A percentile compares a stretch with the other conserved stretches of the same genome.
Conservation (phyloP, 495 filamentous ascomycete species). For the Rusavskia elegans region DNA sequence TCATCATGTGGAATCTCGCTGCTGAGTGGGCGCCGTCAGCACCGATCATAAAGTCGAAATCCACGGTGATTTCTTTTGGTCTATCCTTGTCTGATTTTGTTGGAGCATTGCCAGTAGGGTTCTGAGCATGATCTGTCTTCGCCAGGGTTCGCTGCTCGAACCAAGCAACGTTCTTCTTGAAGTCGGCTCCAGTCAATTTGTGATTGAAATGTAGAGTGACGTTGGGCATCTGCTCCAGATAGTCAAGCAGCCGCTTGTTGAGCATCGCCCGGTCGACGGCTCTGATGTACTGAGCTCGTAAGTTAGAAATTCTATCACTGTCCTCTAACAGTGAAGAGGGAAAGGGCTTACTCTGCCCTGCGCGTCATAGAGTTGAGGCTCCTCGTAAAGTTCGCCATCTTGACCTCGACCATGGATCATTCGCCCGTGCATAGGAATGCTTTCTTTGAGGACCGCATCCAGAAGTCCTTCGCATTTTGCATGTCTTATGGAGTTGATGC, state of each 20-base stretch:
- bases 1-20: constrained; percentile 85
- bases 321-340: neutral
- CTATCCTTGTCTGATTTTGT: constrained; percentile 15
- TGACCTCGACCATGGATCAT: constrained; percentile 79
- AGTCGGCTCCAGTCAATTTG: constrained; percentile 77
- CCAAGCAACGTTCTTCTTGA: constrained; percentile 65
- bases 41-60: constrained; percentile 89
- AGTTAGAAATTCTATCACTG: neutral
- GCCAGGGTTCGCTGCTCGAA: constrained; percentile 46
- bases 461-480: constrained; percentile 48
- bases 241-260: constrained; percentile 76
- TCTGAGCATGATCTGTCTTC: constrained; percentile 17
- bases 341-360: constrained; percentile 55
- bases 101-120: neutral
- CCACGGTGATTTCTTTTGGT: constrained; percentile 47
- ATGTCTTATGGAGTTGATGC: constrained; percentile 70
- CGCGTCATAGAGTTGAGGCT: constrained; percentile 76
- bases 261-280: constrained; percentile 63
- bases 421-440: constrained; percentile 89
- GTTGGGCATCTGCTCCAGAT: constrained; percentile 65
- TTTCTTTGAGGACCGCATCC: constrained; percentile 52
- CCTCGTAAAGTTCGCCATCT: constrained; percentile 52
- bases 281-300: constrained; percentile 23
- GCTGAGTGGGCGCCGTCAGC: constrained; percentile 92
- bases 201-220: constrained; percentile 85